Evolutionary conservation across 306 rosid species (phyloP), one percentile per base, ranked within the genome.

Genomic region (Cucumis cinereus): DNA sequence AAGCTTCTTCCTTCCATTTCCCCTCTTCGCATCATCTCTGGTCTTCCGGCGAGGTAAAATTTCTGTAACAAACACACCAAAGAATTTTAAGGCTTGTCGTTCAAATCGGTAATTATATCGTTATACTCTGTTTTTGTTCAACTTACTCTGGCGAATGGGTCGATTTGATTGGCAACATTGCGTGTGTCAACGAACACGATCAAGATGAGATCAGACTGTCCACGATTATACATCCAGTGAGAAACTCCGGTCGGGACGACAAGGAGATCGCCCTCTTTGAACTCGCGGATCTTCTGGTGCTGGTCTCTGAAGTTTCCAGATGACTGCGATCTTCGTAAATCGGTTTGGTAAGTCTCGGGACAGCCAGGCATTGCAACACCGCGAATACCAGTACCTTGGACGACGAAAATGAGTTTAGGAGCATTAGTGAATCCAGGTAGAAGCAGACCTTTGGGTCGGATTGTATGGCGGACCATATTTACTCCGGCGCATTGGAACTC

Each of bases 111-210:
- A 3, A 43, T 17, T 33, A 16, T 35, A 63, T 63, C 4, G 43
- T 33, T 30, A 17, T 5, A 36, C 68, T 74, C 24, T 33, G 30
- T 35, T 10, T 9, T 45, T 6, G 5, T 16, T 35, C 5, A 38
- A 15, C 60, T 19, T 52, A 82, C 85, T 76, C 85, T 76, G 66
- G 73, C 71, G 67, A 20, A 68, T 38, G 73, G 78, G 12, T 79
- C 83, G 50, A 82, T 77, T 58, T 82, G 85, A 60, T 79, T 82
- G 13, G 77, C 82, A 47, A 38, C 82, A 36, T 82, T 82, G 63
- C 80, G 75, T 2, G 75, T 20, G 71, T 82, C 80, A 6, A 41
- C 4, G 72, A 82, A 28, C 3, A 41, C 45, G 33, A 82, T 16
- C 47, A 82, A 57, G 40, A 82, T 38, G 35, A 82, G 61, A 8